Percentiles rank a stretch among this genome's conserved stretches.
phyloP scores from a whole-genome alignment of 2,329 filamentous ascomycete species.

The Claviceps pusilla region DNA sequence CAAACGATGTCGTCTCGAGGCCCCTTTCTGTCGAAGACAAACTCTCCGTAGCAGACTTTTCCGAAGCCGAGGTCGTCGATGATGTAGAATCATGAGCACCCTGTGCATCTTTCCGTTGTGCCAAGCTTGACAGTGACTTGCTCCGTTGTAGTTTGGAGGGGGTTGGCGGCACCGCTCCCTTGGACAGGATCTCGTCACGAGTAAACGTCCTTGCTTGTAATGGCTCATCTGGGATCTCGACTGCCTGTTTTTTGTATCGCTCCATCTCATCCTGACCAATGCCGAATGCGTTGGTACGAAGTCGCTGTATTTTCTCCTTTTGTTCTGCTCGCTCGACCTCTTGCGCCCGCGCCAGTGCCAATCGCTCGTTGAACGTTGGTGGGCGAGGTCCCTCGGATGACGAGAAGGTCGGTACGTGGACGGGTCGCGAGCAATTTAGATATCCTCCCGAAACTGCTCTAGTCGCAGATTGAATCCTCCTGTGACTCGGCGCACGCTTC shows the following conservation, averaged over 20 bases:
- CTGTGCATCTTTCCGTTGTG: constrained; percentile 5
- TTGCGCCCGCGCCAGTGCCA: constrained; percentile 53
- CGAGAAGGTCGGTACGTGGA: constrained; percentile 14
- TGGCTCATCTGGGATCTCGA: constrained; percentile 36
- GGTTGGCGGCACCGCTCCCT: constrained; percentile 7
- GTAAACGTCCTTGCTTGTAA: constrained; percentile 38
- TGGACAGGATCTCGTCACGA: constrained; percentile 45
- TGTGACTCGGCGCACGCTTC: constrained; percentile 49
- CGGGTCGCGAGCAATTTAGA: constrained; percentile 29
- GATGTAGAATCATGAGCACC: constrained; percentile 9
- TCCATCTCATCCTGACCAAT: constrained; percentile 45
- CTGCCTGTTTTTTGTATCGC: constrained; percentile 40
- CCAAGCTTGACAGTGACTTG: constrained; percentile 24
- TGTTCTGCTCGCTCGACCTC: constrained; percentile 36
- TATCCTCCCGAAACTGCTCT: constrained; percentile 21
- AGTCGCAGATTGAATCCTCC: constrained; percentile 11
- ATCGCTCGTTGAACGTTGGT: constrained; percentile 66
- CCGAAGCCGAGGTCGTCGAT: constrained; percentile 1
- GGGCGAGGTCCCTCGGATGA: constrained; percentile 23
- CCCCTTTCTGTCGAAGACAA: constrained; percentile 9
- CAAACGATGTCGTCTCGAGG: constrained; percentile 42
- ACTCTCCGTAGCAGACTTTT: constrained; percentile 5
- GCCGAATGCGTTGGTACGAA: constrained; percentile 41
- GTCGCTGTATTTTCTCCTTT: constrained; percentile 35
- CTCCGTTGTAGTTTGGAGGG: constrained; percentile 25